Conservation (phyloP, 805 yeast genomes). For the Starmerella tilneyi region DNA sequence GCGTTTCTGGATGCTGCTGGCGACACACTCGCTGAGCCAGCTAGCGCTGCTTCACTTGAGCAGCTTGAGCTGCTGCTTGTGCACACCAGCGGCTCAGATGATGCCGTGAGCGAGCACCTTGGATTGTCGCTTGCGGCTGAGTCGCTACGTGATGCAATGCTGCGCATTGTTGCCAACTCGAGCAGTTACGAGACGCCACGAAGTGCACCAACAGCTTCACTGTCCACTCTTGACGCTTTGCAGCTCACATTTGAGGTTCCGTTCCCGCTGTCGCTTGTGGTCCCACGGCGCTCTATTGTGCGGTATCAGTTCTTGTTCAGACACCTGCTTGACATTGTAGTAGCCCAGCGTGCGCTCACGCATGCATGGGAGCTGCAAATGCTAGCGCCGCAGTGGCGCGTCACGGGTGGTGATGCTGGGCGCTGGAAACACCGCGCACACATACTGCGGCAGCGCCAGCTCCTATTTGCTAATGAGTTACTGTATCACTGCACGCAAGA, state of each 20-base stretch:
- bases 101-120: conserved; percentile 20
- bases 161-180: conserved; percentile 4
- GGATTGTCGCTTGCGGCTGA: conserved; percentile 33
- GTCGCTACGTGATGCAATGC: conserved; percentile 25
- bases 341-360: conserved; percentile 34
- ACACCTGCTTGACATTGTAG: conserved; percentile 42
- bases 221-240: conserved; percentile 31
- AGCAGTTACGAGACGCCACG: neutral
- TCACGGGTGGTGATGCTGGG: conserved; percentile 14
- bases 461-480: conserved; percentile 46
- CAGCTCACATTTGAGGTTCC: conserved; percentile 45
- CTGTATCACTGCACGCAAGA: conserved; percentile 47
- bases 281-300: conserved; percentile 57
- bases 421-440: conserved; percentile 21
- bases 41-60: conserved; percentile 26
- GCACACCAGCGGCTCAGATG: conserved; percentile 26
- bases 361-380: conserved; percentile 6
- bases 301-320: conserved; percentile 77
- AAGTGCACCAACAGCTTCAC: neutral
- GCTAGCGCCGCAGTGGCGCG: conserved; percentile 3
- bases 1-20: conserved; percentile 43
- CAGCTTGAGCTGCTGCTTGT: conserved; percentile 32
- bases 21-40: conserved; percentile 43
- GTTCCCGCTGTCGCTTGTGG: conserved; percentile 72
- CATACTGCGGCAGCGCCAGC: conserved; percentile 40